Conservation (phyloP, 176 grass and related monocot species). For the Neostapfia colusana region DNA sequence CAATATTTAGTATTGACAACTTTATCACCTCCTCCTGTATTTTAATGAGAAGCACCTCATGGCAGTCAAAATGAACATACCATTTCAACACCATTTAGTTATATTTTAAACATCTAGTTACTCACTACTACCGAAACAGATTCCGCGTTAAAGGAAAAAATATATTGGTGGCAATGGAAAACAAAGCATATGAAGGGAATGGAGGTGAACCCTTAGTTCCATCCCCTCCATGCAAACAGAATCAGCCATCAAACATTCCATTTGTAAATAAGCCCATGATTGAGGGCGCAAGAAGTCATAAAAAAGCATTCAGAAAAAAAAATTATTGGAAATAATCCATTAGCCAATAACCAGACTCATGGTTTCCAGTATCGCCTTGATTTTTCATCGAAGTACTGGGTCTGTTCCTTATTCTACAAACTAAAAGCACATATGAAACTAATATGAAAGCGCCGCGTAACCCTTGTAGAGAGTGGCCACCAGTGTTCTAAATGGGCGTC, state of each 20-base stretch:
- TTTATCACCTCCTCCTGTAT: not conserved
- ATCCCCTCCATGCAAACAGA: not conserved
- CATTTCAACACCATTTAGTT: not conserved
- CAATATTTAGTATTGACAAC: not conserved
- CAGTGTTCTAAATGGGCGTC: too few species aligned
- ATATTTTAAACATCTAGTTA: not conserved
- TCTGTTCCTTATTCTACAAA: too few species aligned
- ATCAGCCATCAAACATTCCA: not conserved
- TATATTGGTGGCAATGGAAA: not conserved
- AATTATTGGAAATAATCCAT: too few species aligned
- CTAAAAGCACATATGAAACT: too few species aligned
- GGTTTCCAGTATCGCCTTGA: too few species aligned
- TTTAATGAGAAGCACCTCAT: not conserved
- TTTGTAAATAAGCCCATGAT: not conserved
- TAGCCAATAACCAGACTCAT: too few species aligned
- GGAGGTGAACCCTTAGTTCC: too few species aligned
- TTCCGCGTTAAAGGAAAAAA: not conserved
- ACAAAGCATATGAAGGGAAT: not conserved
- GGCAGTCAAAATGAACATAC: not conserved
- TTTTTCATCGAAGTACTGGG: too few species aligned
- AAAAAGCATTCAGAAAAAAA: not conserved
- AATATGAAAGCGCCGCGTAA: too few species aligned
- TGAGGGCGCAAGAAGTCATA: not conserved
- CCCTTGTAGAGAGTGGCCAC: too few species aligned
- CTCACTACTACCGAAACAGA: not conserved